These are phyloP conservation scores for Penicillium sp. DNA, from an alignment of 2,329 filamentous ascomycete species.

Conservation along the genomic window DNA sequence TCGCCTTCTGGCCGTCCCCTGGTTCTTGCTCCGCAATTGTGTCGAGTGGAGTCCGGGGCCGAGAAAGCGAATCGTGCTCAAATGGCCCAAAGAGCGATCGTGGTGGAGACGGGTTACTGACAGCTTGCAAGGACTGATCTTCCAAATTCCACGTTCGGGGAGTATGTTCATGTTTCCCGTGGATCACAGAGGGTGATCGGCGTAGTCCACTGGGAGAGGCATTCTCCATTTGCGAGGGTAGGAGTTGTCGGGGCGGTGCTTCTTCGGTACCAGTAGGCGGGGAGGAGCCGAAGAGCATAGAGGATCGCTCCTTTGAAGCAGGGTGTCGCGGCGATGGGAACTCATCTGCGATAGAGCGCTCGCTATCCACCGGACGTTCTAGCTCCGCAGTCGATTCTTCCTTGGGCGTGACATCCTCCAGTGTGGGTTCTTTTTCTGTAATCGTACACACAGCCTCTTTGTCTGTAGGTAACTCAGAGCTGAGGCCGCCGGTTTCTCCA, in stretches of 20 bases:
- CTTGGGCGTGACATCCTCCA: background rate
- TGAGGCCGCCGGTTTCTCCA: slow-evolving; percentile 42
- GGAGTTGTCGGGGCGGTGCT: slow-evolving; percentile 8
- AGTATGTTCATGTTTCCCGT: slow-evolving; percentile 30
- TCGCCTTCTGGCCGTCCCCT: slow-evolving; percentile 33
- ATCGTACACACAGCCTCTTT: slow-evolving; percentile 7
- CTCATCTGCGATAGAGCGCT: slow-evolving; percentile 27
- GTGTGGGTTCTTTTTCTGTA: slow-evolving; percentile 5
- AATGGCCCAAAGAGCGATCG: slow-evolving; percentile 34
- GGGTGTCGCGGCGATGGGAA: slow-evolving; percentile 11
- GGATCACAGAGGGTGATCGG: slow-evolving; percentile 34
- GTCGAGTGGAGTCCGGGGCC: slow-evolving; percentile 43
- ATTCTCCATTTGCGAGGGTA: slow-evolving; percentile 16
- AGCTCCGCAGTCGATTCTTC: slow-evolving; percentile 8
- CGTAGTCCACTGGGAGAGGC: slow-evolving; percentile 26
- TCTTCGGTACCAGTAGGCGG: slow-evolving; percentile 13
- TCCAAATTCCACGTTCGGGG: slow-evolving; percentile 30
- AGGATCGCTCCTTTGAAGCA: slow-evolving; percentile 41
- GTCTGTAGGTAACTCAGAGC: slow-evolving; percentile 7
- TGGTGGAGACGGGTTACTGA: slow-evolving; percentile 25
- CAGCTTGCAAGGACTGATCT: slow-evolving; percentile 16
- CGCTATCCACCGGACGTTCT: slow-evolving; percentile 5
- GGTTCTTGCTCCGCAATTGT: slow-evolving; percentile 51
- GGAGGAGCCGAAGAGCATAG: slow-evolving; percentile 44
- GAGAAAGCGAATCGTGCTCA: slow-evolving; percentile 27